These are phyloP conservation scores for Colletotrichum orbiculare DNA, from an alignment of 2,329 filamentous ascomycete species.

Conservation along the genomic window DNA sequence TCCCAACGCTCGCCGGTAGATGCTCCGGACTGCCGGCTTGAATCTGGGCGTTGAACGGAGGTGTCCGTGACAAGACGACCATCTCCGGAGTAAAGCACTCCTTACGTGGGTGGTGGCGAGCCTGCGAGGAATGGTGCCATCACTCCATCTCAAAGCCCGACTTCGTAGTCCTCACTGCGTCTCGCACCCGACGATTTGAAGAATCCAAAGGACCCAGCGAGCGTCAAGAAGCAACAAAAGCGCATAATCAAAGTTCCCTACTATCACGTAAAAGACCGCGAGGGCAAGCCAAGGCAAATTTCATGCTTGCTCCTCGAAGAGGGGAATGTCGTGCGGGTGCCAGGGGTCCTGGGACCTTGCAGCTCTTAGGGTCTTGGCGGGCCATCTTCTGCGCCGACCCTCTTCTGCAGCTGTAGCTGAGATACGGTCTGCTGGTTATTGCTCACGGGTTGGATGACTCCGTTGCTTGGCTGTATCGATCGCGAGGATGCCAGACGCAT, in stretches of 20 bases:
- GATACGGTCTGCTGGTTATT: too few species aligned
- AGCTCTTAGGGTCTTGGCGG: constrained; percentile 20
- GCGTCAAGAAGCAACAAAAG: too few species aligned
- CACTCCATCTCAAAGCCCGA: too few species aligned
- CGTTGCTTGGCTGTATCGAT: constrained; percentile 8
- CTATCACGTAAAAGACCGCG: not conserved
- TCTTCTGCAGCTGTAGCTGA: too few species aligned
- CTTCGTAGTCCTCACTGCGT: too few species aligned
- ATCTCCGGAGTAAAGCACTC: too few species aligned
- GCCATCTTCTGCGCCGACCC: not conserved
- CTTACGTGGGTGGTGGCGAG: too few species aligned
- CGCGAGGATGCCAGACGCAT: not conserved
- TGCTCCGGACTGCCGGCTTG: not conserved
- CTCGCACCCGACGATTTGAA: too few species aligned
- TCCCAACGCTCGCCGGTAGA: not conserved
- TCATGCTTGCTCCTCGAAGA: constrained; percentile 3
- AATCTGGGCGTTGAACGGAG: not conserved
- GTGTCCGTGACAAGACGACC: not conserved
- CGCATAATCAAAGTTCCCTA: too few species aligned
- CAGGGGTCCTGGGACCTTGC: constrained; percentile 4
- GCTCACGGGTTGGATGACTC: constrained; percentile 1
- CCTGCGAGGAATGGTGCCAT: too few species aligned
- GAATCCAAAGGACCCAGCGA: not conserved
- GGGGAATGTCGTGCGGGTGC: constrained; percentile 1
- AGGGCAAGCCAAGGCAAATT: not conserved